Conservation (phyloP, 1,284 basidiomycete genomes). For the Trichosporon sp. region DNA sequence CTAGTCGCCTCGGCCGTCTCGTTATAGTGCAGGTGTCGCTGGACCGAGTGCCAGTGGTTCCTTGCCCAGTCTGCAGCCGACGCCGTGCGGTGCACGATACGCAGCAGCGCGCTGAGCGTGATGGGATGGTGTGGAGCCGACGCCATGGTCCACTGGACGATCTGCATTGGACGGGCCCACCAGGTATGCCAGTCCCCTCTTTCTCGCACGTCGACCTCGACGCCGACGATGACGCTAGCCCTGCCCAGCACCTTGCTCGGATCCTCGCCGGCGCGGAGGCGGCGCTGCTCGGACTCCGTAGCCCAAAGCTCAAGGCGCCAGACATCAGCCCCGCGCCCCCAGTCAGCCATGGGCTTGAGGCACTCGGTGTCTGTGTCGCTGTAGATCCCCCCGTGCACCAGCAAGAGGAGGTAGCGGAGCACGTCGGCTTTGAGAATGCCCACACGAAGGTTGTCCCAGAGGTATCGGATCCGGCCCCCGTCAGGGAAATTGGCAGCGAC, state of each 20-base stretch:
- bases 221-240: conserved; percentile 45
- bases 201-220: conserved; percentile 48
- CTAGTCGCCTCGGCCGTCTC: not conserved
- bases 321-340: conserved; percentile 32
- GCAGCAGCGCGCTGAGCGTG: conserved; percentile 32
- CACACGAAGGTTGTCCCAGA: conserved; percentile 40
- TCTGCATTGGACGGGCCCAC: conserved; percentile 48
- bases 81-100: conserved; percentile 38
- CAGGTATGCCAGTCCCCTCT: conserved; percentile 47
- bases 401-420: conserved; percentile 44
- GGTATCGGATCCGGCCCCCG: conserved; percentile 18
- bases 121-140: conserved; percentile 43
- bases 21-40: not conserved
- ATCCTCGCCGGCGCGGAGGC: conserved; percentile 23
- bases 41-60: conserved; percentile 16
- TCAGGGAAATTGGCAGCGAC: not conserved
- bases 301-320: conserved; percentile 23
- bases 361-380: conserved; percentile 46
- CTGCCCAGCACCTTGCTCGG: conserved; percentile 27
- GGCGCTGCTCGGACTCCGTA: conserved; percentile 18
- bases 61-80: conserved; percentile 36
- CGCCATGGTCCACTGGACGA: conserved; percentile 50
- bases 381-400: conserved; percentile 47
- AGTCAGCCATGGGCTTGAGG: conserved; percentile 35
- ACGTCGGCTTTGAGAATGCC: conserved; percentile 44